A percentile compares a stretch with the other conserved stretches of the same genome.
phyloP scores from a whole-genome alignment of 169 alveolate genomes.

The Hepatocystis sp. region DNA sequence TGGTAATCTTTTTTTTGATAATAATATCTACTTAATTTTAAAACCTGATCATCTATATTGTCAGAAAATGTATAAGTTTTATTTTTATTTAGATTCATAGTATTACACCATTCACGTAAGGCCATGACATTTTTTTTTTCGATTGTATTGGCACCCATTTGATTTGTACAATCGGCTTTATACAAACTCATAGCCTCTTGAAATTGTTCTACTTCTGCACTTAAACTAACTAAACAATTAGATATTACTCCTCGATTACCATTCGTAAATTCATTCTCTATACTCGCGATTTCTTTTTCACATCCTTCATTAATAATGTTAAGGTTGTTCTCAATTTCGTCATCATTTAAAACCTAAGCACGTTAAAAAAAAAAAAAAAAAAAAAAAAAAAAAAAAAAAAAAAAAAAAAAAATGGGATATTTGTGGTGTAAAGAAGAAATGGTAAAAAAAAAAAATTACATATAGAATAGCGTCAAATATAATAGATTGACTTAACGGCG shows the following conservation, averaged over 20 bases:
- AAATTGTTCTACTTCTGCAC: conserved; percentile 76
- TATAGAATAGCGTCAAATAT: too few relatives aligned
- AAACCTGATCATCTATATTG: conserved; percentile 78
- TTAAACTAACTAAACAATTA: conserved; percentile 48
- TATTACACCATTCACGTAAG: conserved; percentile 81
- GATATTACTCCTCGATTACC: conserved; percentile 67
- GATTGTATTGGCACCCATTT: conserved; percentile 77
- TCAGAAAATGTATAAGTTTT: conserved; percentile 70
- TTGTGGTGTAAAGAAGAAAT: too few relatives aligned
- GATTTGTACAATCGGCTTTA: conserved; percentile 78
- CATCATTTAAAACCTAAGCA: conserved; percentile 76
- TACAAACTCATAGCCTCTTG: conserved; percentile 79
- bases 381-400: background rate
- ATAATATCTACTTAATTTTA: conserved; percentile 82
- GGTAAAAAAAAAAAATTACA: too few relatives aligned
- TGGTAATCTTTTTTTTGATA: conserved; percentile 82
- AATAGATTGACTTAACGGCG: too few relatives aligned
- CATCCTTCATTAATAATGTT: conserved; percentile 44
- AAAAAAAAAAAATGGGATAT: too few relatives aligned
- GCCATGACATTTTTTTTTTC: conserved; percentile 80
- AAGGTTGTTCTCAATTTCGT: conserved; percentile 65
- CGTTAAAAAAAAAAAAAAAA: background rate
- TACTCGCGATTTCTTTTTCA: conserved; percentile 38
- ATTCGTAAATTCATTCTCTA: conserved; percentile 63
- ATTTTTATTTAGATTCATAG: conserved; percentile 27